phyloP scores from a whole-genome alignment of 495 filamentous ascomycete genomes.

The Aspergillus conjunctus region DNA sequence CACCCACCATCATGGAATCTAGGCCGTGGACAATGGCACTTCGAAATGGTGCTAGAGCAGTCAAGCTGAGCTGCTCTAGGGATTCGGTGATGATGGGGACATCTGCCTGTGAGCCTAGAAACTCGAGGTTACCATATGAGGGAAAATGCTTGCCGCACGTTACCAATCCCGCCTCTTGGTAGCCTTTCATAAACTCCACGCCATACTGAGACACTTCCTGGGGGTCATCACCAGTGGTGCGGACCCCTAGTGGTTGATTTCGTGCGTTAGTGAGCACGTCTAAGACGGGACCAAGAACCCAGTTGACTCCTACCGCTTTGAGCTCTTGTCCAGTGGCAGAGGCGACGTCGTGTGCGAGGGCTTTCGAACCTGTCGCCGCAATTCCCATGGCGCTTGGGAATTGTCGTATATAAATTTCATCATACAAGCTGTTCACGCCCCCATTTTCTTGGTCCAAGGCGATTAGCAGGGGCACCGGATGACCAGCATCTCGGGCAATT shows the following conservation, averaged over 20 bases:
- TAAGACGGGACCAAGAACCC: slow-evolving; percentile 86
- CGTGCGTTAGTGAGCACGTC: slow-evolving; percentile 87
- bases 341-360: slow-evolving; percentile 78
- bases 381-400: slow-evolving; percentile 92
- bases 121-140: slow-evolving; percentile 90
- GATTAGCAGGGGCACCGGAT: slow-evolving; percentile 81
- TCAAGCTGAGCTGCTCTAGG: slow-evolving; percentile 80
- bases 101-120: slow-evolving; percentile 80
- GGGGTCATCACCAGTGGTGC: slow-evolving; percentile 81
- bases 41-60: slow-evolving; percentile 81
- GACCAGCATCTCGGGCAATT: slow-evolving; percentile 82
- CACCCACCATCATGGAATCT: slow-evolving; percentile 92
- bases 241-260: slow-evolving; percentile 82
- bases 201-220: slow-evolving; percentile 88
- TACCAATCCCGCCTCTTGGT: slow-evolving; percentile 78
- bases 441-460: slow-evolving; percentile 93
- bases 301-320: slow-evolving; percentile 83
- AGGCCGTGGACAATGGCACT: slow-evolving; percentile 81
- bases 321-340: slow-evolving; percentile 87
- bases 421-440: slow-evolving; percentile 89
- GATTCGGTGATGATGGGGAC: slow-evolving; percentile 92
- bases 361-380: slow-evolving; percentile 76
- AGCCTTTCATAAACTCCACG: slow-evolving; percentile 84
- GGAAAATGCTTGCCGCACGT: slow-evolving; percentile 94
- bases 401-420: slow-evolving; percentile 87